phyloP scores from a whole-genome alignment of 768 basidiomycete species.

The Tylopilus sp. region DNA sequence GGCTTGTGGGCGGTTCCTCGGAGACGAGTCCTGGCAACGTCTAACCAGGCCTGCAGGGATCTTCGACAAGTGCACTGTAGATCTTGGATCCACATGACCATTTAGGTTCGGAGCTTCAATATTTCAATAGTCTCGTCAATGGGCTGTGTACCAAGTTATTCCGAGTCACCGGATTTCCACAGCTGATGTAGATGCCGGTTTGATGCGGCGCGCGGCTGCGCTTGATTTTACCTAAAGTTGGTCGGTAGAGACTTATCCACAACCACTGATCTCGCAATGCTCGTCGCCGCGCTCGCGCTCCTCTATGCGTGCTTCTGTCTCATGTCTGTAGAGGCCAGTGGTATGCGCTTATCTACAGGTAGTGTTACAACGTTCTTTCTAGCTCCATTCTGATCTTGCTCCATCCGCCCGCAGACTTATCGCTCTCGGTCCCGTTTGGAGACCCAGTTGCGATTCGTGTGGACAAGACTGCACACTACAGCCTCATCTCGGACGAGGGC shows the following conservation, averaged over 20 bases:
- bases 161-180: no score
- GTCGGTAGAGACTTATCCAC: background rate
- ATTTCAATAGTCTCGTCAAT: no score
- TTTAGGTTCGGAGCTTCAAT: no score
- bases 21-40: no score
- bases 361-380: background rate
- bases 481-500: constrained; percentile 9
- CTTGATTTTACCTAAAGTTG: background rate
- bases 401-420: constrained; percentile 1
- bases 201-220: no score
- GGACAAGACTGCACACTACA: constrained; percentile 12
- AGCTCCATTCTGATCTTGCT: background rate
- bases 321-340: background rate
- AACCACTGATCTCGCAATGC: background rate
- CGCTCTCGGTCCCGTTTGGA: constrained; percentile 7
- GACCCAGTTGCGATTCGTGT: constrained; percentile 12
- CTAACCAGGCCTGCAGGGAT: no score
- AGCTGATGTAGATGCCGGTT: no score
- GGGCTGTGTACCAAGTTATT: no score
- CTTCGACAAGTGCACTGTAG: no score
- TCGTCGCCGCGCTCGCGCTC: background rate
- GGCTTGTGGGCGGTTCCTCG: no score
- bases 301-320: constrained; percentile 1
- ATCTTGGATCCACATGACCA: no score
- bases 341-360: constrained; percentile 7